A percentile compares a stretch with the other conserved stretches of the same genome.
These are phyloP conservation scores for Taphrina deformans DNA, from an alignment of 1,139 yeast genomes.

Conservation along the genomic window DNA sequence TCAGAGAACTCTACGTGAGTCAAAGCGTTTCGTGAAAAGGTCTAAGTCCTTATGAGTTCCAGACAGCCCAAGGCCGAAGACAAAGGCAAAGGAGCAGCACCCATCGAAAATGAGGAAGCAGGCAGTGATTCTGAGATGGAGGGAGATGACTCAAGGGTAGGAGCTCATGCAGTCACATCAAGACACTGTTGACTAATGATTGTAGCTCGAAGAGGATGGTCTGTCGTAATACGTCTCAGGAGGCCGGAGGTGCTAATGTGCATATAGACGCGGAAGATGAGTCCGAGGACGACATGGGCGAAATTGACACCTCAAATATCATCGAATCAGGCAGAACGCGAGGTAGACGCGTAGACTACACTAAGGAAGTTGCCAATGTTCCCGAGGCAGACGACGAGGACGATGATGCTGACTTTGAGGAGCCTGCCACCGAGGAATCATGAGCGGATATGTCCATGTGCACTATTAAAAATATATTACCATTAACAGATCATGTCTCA, in stretches of 20 bases:
- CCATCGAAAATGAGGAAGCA: slow-evolving; percentile 40
- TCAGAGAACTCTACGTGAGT: background rate
- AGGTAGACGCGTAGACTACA: slow-evolving; percentile 83
- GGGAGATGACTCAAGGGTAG: slow-evolving; percentile 31
- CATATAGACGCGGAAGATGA: slow-evolving; percentile 47
- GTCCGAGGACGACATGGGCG: slow-evolving; percentile 79
- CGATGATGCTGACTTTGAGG: slow-evolving; percentile 32
- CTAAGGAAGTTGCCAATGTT: slow-evolving; percentile 46
- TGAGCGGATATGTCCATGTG: background rate
- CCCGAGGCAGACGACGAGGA: slow-evolving; percentile 36
- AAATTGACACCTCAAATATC: slow-evolving; percentile 81
- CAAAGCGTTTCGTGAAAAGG: no score
- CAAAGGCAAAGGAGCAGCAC: slow-evolving; percentile 14
- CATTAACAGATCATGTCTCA: background rate
- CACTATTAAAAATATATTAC: no score
- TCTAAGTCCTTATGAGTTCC: no score
- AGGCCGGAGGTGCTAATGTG: background rate
- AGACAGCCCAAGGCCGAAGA: background rate
- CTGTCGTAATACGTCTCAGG: background rate
- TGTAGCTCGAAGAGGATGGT: slow-evolving; percentile 23
- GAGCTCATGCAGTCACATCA: background rate
- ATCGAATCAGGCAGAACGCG: slow-evolving; percentile 85
- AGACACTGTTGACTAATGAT: background rate
- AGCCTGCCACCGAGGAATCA: slow-evolving; percentile 18
- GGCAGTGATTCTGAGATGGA: slow-evolving; percentile 34